phyloP scores from a whole-genome alignment of 2,329 filamentous ascomycete species.

The Apiospora saccharicola region DNA sequence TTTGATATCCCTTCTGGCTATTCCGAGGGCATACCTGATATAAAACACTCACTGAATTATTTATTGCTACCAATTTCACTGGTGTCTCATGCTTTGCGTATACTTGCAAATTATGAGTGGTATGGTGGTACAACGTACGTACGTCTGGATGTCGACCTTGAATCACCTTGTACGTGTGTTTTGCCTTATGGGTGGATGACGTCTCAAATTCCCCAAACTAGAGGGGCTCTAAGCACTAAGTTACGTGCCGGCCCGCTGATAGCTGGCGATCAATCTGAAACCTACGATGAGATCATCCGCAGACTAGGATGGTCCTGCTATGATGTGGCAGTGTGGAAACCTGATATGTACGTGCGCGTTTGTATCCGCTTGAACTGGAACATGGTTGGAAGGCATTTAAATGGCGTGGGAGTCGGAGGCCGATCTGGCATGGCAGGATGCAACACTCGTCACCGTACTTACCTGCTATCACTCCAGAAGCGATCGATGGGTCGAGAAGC shows the following conservation, averaged over 20 bases:
- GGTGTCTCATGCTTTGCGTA: not conserved
- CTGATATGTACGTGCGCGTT: not conserved
- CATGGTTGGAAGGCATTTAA: not conserved
- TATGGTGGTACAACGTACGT: not conserved
- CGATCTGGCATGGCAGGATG: too few species aligned
- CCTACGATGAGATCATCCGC: not conserved
- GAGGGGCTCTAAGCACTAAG: not conserved
- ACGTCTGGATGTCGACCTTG: not conserved
- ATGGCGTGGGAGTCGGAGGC: too few species aligned
- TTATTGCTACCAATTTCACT: not conserved
- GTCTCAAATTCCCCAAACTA: not conserved
- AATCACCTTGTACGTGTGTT: not conserved
- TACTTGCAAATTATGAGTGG: not conserved
- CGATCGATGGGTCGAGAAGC: too few species aligned
- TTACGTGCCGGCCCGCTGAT: not conserved
- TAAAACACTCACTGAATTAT: not conserved
- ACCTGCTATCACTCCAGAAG: too few species aligned
- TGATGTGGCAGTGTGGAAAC: not conserved
- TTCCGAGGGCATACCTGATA: not conserved
- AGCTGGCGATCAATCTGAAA: conserved; percentile 12
- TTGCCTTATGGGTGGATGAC: not conserved
- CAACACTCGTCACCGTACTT: too few species aligned
- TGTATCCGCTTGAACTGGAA: not conserved
- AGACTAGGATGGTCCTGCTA: not conserved
- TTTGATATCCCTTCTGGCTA: not conserved